Base-by-base conservation (phyloP, 2,329 filamentous ascomycete genomes). In the Phialophora chinensis region DNA sequence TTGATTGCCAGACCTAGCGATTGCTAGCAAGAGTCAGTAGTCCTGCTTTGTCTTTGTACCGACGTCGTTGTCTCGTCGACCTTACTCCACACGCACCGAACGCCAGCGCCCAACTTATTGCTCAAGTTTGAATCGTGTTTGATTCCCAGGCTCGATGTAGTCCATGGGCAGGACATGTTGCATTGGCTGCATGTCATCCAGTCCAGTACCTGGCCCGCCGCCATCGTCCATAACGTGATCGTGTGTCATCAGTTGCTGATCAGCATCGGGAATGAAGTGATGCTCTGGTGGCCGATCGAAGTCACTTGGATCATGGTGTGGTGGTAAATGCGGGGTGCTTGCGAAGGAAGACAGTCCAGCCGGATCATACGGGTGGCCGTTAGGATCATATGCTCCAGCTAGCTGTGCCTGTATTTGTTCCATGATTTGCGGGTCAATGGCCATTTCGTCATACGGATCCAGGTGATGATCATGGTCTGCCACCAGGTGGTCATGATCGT, bases 341-440 rank as follows among this genome's bases (percentile, higher is more conserved):
- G 63, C 66, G 56, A 72, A 72, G 11, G 65, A 44, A 20, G 69
- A 57, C 49, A 71, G 25, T 29, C 69, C 66, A n/a, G 68, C 62
- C 47, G 67, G 63, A 25, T 68, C 66, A 62, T 66, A 72, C 20
- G 65, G 59, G 38, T 72, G 66, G 38, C 57, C 42, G 38, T 71
- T 59, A 8, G 69, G 66, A 31, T 68, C 72, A 42, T 66, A 69
- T 50, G 66, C 67, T 27, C 58, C 65, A 25, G 66, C 67, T 35
- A 72, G 64, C 55, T 70, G 66, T 8, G 70, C 70, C 53, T 82
- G 78, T 31, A 84, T 77, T 69, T 83, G 82, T 69, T 83, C 80
- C 81, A 88, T 88, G 56, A 89, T 86, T 44, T 86, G 86, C 2
- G 87, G 86, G 66, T 89, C 87, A 50, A 87, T 81, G 1, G 86